phyloP scores from a whole-genome alignment of 2,329 filamentous ascomycete species.

The Colletotrichum cereale region DNA sequence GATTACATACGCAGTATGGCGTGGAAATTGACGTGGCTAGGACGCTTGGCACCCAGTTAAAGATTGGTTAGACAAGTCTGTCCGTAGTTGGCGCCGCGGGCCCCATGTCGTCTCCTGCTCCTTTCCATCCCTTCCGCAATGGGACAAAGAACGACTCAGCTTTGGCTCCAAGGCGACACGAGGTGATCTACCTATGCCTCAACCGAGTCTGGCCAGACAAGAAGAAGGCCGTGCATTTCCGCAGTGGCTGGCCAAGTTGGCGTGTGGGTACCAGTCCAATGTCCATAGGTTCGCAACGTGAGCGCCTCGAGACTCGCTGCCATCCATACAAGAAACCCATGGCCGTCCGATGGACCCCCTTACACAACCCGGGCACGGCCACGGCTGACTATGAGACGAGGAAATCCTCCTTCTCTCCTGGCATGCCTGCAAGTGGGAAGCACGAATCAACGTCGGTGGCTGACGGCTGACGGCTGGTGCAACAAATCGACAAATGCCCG shows the following conservation, averaged over 20 bases:
- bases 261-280: neutral
- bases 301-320: neutral
- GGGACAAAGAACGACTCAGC: neutral
- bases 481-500: no score
- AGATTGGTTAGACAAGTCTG: constrained; percentile 14
- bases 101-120: neutral
- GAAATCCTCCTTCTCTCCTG: no score
- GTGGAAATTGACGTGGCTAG: neutral
- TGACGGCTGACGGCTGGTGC: neutral
- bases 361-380: no score
- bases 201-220: neutral
- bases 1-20: no score
- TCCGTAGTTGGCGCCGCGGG: neutral
- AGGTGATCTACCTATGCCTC: neutral
- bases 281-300: neutral
- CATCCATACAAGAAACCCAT: neutral
- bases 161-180: neutral
- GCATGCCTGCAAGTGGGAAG: neutral
- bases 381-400: no score
- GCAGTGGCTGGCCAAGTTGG: constrained; percentile 5
- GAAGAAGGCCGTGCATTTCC: neutral
- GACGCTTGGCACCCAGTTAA: constrained; percentile 9
- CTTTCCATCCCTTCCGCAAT: neutral
- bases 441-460: neutral
- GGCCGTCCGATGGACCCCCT: neutral